Conservation (phyloP, 768 basidiomycete species). For the Lepiota brunneoincarnata region DNA sequence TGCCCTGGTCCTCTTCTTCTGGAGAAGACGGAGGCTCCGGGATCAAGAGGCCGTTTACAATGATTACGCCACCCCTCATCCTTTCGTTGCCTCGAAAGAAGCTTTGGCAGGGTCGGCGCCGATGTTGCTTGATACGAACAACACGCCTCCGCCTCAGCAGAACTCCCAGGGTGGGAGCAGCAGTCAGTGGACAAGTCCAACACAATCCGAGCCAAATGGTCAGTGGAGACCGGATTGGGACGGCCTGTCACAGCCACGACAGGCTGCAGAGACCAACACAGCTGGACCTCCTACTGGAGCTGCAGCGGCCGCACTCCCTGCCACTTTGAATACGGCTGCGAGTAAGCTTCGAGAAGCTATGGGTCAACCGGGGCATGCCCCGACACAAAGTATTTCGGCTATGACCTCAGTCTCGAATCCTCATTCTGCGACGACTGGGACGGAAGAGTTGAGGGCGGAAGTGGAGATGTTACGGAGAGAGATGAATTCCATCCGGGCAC, state of each 20-base stretch:
- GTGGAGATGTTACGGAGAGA: constrained; percentile 10
- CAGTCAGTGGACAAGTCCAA: neutral
- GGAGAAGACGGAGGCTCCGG: neutral
- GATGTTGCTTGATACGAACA: too few species aligned
- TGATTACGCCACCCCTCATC: neutral
- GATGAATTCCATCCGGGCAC: constrained; percentile 7
- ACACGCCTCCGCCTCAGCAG: neutral
- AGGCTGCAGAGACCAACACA: neutral
- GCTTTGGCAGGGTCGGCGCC: neutral
- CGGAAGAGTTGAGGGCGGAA: constrained; percentile 9
- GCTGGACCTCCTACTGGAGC: neutral
- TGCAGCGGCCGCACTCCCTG: neutral
- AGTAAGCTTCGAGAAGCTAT: neutral
- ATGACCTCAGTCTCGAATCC: neutral
- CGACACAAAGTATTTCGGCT: neutral
- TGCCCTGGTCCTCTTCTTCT: neutral
- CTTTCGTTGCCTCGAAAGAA: neutral
- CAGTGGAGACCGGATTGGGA: neutral
- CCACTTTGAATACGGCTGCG: neutral
- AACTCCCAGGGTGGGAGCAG: neutral
- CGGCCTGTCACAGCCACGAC: neutral
- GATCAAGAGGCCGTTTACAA: neutral
- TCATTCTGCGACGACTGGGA: neutral
- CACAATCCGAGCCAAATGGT: neutral
- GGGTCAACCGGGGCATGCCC: neutral